Conservation (phyloP, 768 basidiomycete species). For the Boletus vinaceobasis region DNA sequence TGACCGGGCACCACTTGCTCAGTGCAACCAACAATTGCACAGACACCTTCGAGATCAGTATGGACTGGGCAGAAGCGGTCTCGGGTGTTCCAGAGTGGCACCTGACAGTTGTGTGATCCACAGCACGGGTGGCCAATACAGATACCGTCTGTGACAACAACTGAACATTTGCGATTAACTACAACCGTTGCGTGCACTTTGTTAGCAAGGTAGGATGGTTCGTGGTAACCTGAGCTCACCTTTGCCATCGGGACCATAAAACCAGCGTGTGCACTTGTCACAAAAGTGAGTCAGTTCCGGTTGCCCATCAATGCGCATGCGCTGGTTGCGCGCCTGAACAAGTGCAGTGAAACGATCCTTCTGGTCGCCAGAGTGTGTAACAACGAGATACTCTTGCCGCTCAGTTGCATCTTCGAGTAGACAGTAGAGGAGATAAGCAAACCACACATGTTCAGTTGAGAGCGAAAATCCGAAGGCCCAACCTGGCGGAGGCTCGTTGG, state of each 20-base stretch:
- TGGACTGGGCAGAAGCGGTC: neutral
- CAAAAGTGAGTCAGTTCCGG: neutral
- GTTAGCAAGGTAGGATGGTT: too few species aligned
- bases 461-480: neutral
- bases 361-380: neutral
- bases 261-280: neutral
- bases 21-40: neutral
- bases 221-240: neutral
- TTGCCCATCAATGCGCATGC: neutral
- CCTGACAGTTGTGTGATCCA: neutral
- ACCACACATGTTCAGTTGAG: neutral
- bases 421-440: neutral
- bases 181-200: too few species aligned
- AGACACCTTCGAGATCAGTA: fast-evolving
- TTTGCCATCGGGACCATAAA: neutral
- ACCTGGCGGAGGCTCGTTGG: neutral
- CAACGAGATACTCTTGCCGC: neutral
- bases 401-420: constrained; percentile 1
- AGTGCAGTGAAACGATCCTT: neutral
- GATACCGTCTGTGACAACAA: neutral
- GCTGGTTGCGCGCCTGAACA: neutral
- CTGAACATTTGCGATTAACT: neutral
- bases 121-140: constrained; percentile 10
- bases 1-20: neutral
- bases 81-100: neutral